These are phyloP conservation scores for Nemophila menziesii DNA, from an alignment of 257 asterid species.

Conservation along the genomic window DNA sequence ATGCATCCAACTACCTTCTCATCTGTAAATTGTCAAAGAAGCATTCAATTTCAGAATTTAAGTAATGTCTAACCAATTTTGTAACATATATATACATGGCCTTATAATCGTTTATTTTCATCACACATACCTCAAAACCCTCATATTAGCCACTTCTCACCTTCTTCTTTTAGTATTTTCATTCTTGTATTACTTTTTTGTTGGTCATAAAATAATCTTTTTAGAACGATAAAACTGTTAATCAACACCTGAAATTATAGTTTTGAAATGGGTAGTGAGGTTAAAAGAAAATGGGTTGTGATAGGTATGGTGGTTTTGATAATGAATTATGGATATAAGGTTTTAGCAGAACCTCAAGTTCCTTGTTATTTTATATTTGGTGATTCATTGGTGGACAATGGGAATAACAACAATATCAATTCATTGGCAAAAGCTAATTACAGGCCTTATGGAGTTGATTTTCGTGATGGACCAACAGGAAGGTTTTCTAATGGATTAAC, in stretches of 20 bases:
- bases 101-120: background rate
- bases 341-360: slow-evolving; percentile 23
- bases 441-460: slow-evolving; percentile 34
- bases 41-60: background rate
- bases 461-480: slow-evolving; percentile 27
- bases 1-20: slow-evolving; percentile 1
- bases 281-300: slow-evolving; percentile 2
- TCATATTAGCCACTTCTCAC: background rate
- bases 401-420: slow-evolving; percentile 27
- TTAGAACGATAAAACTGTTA: too few relatives aligned
- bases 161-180: background rate
- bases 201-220: too few relatives aligned
- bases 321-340: slow-evolving; percentile 4
- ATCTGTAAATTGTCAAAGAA: background rate
- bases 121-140: slow-evolving; percentile 1
- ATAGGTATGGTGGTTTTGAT: background rate
- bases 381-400: slow-evolving; percentile 34
- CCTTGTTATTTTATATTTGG: slow-evolving; percentile 34
- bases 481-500: slow-evolving; percentile 34
- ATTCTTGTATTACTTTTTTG: background rate
- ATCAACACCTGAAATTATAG: too few relatives aligned
- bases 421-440: slow-evolving; percentile 34
- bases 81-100: background rate
- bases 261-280: slow-evolving; percentile 2
- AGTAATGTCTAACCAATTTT: background rate